Evolutionary conservation across 1,284 basidiomycete species (phyloP).

Genomic region (Boletus sp.): DNA sequence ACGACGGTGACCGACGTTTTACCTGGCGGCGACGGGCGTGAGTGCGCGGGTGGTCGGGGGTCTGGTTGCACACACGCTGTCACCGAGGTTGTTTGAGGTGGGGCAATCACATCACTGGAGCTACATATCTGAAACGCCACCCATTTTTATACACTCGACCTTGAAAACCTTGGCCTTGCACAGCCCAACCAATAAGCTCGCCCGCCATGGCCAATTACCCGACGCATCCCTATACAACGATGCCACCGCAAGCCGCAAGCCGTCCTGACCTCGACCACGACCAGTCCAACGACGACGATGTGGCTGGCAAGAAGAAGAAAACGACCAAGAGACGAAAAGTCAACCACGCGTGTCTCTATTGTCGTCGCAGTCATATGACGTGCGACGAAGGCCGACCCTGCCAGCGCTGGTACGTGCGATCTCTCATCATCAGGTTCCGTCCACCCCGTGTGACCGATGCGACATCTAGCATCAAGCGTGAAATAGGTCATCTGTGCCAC

Average conservation of each 20-base stretch:
- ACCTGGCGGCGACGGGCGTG: conserved; percentile 5
- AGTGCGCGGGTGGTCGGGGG: conserved; percentile 33
- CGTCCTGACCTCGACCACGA: conserved; percentile 32
- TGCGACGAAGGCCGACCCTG: conserved; percentile 90
- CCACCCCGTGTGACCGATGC: conserved; percentile 7
- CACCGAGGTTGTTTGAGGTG: conserved; percentile 29
- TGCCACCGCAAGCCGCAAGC: conserved; percentile 25
- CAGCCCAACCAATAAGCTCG: conserved; percentile 12
- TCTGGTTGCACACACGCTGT: conserved; percentile 32
- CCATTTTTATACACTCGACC: conserved; percentile 27
- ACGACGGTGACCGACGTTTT: conserved; percentile 10
- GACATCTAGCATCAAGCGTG: conserved; percentile 77
- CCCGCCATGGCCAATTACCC: conserved; percentile 36
- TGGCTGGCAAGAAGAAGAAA: conserved; percentile 56
- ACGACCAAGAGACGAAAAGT: conserved; percentile 75
- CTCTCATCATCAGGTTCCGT: background rate
- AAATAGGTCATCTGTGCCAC: conserved; percentile 89
- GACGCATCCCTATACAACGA: conserved; percentile 35
- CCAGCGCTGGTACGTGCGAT: conserved; percentile 77
- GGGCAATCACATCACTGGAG: conserved; percentile 26
- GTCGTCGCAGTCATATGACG: conserved; percentile 91
- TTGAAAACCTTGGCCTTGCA: conserved; percentile 18
- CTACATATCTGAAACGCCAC: conserved; percentile 29
- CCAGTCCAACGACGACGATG: conserved; percentile 35
- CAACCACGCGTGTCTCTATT: conserved; percentile 93